Base-by-base conservation (phyloP, 768 basidiomycete species). In the Auriscalpium vulgare region DNA sequence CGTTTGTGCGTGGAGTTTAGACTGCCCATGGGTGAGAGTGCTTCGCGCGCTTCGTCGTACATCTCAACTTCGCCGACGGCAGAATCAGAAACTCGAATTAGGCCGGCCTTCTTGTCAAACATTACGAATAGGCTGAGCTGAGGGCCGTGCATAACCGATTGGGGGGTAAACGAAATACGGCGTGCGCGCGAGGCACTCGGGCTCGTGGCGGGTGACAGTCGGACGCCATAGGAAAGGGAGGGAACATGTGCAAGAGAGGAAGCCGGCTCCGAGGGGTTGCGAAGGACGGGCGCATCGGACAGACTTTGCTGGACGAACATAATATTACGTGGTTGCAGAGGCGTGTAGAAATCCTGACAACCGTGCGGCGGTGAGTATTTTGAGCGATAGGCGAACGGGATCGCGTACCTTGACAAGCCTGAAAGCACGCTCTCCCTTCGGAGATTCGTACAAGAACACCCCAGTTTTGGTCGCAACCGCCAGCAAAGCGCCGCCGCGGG, bases 81-180 rank as follows among this genome's bases (percentile, higher is more conserved):
- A 35, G 91, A 82, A 67, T 92, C 90, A 6, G 82, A 80, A 21
- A 92, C 67, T 19, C 91, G 85, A 61, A 93, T 91, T 69, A 88
- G 73, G n/a, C 83, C 81, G 2, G 89, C 89, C 65, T 88, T 93
- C 72, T 92, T 92, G 68, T 93, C 91, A 66, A 93, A 93, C 21
- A 84, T 72, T 55, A 89, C 82, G 65, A 91, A 91, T n/a, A 93
- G 71, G 61, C 82, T 83, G 64, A 88, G 80, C 61, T 91, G 88
- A 5, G 79, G 78, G 17, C 85, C 85, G 63, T 88, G 87, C 54
- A 74, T 73, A 57, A 75, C 66, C 14, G 69, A 63, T 29, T 37
- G 37, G 11, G 38, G 50, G n/a, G 40, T 14, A 53, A 57, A 35
- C 48, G 54, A 43, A 56, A 56, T 53, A 54, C 53, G 46, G 51